phyloP scores from a whole-genome alignment of 352 stramenopile species.

The Peronospora destructor region DNA sequence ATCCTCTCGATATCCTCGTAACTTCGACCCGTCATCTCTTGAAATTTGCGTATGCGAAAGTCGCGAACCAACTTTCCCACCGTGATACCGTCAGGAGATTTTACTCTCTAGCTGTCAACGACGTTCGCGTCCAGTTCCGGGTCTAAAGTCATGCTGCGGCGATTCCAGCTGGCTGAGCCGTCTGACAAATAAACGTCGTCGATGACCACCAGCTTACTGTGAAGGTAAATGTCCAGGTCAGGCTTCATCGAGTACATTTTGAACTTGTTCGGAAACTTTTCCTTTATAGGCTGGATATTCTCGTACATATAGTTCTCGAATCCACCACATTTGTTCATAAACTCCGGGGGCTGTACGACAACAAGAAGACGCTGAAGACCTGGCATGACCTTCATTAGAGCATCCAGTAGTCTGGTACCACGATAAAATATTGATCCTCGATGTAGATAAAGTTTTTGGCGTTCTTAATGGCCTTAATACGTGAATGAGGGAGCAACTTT shows the following conservation, averaged over 20 bases:
- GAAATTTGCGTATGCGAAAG: constrained; percentile 1
- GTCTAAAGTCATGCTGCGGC: constrained; percentile 52
- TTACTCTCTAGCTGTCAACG: constrained; percentile 24
- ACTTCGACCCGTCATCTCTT: constrained; percentile 2
- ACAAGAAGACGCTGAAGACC: constrained; percentile 37
- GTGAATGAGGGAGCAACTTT: constrained; percentile 30
- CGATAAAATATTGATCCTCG: constrained; percentile 2
- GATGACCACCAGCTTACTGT: constrained; percentile 29
- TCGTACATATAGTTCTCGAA: constrained; percentile 45
- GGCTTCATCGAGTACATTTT: constrained; percentile 33
- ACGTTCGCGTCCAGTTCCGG: constrained; percentile 40
- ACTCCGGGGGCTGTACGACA: constrained; percentile 12
- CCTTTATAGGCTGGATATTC: constrained; percentile 31
- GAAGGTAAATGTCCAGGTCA: constrained; percentile 31
- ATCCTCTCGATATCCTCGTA: background rate
- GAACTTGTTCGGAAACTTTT: constrained; percentile 41
- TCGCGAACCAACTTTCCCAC: constrained; percentile 1
- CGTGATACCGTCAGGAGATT: constrained; percentile 1
- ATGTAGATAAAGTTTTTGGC: constrained; percentile 4
- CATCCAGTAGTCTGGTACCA: constrained; percentile 6
- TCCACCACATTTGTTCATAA: constrained; percentile 9
- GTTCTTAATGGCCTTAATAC: constrained; percentile 39
- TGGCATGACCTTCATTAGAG: constrained; percentile 35
- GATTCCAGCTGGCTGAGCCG: constrained; percentile 32
- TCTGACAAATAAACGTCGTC: constrained; percentile 1